Base-by-base conservation (phyloP, 2,329 filamentous ascomycete species). In the Fusarium irregulare region DNA sequence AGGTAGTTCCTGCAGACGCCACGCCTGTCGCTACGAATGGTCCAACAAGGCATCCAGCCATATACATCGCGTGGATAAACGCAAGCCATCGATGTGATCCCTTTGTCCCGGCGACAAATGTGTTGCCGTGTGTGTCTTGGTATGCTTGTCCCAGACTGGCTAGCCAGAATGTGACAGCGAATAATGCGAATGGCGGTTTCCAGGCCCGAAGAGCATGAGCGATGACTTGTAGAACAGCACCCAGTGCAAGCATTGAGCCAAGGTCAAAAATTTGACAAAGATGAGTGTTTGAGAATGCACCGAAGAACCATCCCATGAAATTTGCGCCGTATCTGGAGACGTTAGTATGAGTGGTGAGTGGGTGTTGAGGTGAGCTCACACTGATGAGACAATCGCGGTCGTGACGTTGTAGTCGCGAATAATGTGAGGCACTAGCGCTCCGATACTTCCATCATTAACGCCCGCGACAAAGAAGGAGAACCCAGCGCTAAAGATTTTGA, bases 401-500 rank as follows among this genome's bases (percentile, higher is more conserved):
- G 78, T 83, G 47, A 89, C 83, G 7, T 79, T 66, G 71, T 90
- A 90, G 5, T 84, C 83, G 7, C 83, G 81, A 6, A 91, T 82
- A 12, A 91, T 83, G 71, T 91, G 89, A 0, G 89, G 89, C 3
- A 91, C 85, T 16, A 92, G 68, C 2, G 89, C 84, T 4, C 89
- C 89, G 1, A 91, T 79, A 64, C 85, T 89, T 32, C 89, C 89
- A 74, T 91, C 89, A 60, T 90, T 91, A 49, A 87, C 81, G 0
- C 89, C 89, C 0, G 89, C 88, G 30, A 89, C 87, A 73, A 91
- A 90, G 79, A 91, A 91, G 0, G 87, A 88, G 66, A 90, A 86
- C 1, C 84, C 85, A 4, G 86, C 83, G 45, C 86, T 86, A 40
- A 85, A 56, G 4, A 91, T 77, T 73, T 88, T 89, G 37, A 86